Conservation (phyloP, 345 rosid species). For the Eucalyptus lansdowneana region DNA sequence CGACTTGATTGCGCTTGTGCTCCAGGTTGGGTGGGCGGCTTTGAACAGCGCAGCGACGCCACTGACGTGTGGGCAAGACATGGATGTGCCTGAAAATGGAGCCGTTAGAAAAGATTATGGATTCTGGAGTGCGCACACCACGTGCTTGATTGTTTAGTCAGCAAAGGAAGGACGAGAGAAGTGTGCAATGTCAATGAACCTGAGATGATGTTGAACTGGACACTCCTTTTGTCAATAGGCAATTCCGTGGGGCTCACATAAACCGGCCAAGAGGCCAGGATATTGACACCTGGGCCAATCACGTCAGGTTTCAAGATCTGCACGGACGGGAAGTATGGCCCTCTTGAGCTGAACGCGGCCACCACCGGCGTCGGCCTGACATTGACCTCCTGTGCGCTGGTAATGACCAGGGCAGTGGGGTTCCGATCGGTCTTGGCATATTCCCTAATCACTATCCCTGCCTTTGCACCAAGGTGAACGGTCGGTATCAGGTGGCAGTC, state of each 20-base stretch:
- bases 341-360: slow-evolving; percentile 82
- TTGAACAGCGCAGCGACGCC: slow-evolving; percentile 77
- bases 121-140: neutral
- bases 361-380: slow-evolving; percentile 74
- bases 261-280: slow-evolving; percentile 74
- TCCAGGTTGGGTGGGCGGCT: slow-evolving; percentile 80
- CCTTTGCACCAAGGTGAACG: slow-evolving; percentile 49
- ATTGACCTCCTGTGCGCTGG: slow-evolving; percentile 54
- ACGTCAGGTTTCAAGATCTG: slow-evolving; percentile 82
- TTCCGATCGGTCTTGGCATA: slow-evolving; percentile 23
- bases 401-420: slow-evolving; percentile 41
- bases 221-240: slow-evolving; percentile 24
- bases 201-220: neutral
- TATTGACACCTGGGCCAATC: slow-evolving; percentile 83
- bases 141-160: neutral
- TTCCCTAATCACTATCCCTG: slow-evolving; percentile 42
- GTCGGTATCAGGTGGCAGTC: slow-evolving; percentile 79
- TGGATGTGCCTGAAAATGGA: slow-evolving; percentile 61
- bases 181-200: slow-evolving; percentile 16
- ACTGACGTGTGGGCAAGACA: slow-evolving; percentile 96
- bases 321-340: slow-evolving; percentile 57
- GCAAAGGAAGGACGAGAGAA: neutral
- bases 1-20: slow-evolving; percentile 77
- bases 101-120: slow-evolving; percentile 4
- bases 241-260: slow-evolving; percentile 63